Evolutionary conservation across 129 eudicot genomes (phyloP).

Genomic region (Artemisia annua): DNA sequence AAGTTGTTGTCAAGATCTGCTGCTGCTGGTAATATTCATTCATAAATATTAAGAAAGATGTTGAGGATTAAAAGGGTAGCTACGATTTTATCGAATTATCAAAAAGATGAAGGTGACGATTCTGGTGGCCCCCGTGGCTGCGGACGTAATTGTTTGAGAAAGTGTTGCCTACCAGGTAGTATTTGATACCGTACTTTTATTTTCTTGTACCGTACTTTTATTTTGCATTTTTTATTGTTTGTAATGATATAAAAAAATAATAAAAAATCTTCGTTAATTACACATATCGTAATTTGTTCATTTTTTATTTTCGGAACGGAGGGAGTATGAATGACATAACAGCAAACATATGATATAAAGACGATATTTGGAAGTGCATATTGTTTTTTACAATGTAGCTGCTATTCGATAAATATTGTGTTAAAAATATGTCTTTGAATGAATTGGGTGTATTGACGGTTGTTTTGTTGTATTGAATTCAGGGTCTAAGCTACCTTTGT

Average conservation of each 20-base stretch:
- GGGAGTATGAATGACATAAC: too few relatives aligned
- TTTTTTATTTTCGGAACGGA: too few relatives aligned
- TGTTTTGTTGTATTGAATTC: conserved; percentile 8
- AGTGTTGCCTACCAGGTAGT: conserved; percentile 77
- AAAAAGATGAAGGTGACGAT: conserved; percentile 47
- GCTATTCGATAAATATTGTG: too few relatives aligned
- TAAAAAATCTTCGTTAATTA: too few relatives aligned
- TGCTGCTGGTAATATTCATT: conserved; percentile 1
- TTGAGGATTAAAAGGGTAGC: conserved; percentile 70
- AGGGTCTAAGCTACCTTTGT: conserved; percentile 91
- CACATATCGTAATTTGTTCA: too few relatives aligned
- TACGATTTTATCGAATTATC: conserved; percentile 60
- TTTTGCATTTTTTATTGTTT: too few relatives aligned
- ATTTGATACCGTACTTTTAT: too few relatives aligned
- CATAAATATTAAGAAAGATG: conserved; percentile 22
- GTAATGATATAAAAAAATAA: too few relatives aligned
- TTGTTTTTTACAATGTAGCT: too few relatives aligned
- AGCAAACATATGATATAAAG: too few relatives aligned
- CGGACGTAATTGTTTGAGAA: conserved; percentile 70
- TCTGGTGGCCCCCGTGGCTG: conserved; percentile 34
- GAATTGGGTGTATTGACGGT: not conserved
- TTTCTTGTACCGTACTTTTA: too few relatives aligned
- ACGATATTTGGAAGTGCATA: too few relatives aligned
- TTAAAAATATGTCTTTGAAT: not conserved
- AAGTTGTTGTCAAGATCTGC: not conserved